phyloP scores from a whole-genome alignment of 2,329 filamentous ascomycete species.

The Fusarium sp. region DNA sequence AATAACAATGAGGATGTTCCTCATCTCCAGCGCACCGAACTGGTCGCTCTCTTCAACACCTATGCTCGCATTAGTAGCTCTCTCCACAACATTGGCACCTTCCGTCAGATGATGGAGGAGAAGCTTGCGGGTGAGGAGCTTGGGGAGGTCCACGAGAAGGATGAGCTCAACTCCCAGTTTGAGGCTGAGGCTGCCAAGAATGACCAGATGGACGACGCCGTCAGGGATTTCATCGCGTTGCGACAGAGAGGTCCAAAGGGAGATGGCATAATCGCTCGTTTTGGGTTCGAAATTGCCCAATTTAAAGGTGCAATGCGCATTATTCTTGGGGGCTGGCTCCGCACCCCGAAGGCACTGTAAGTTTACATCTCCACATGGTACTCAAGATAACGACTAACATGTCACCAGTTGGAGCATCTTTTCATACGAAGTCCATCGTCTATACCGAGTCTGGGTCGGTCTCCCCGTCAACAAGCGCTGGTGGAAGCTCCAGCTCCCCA shows the following conservation, averaged over 20 bases:
- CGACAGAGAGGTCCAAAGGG: slow-evolving; percentile 51
- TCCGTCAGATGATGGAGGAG: slow-evolving; percentile 68
- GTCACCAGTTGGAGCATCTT: slow-evolving; percentile 58
- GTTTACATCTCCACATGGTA: slow-evolving; percentile 53
- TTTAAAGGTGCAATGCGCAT: slow-evolving; percentile 74
- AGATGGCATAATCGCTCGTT: slow-evolving; percentile 64
- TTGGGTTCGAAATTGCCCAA: slow-evolving; percentile 73
- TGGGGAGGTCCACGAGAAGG: slow-evolving; percentile 55
- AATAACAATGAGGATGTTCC: slow-evolving; percentile 74
- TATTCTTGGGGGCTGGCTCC: slow-evolving; percentile 78
- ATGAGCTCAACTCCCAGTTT: slow-evolving; percentile 27
- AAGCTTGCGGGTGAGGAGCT: slow-evolving; percentile 47
- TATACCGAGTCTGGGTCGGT: slow-evolving; percentile 66
- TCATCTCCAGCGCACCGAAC: slow-evolving; percentile 85
- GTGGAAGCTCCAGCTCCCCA: slow-evolving; percentile 62
- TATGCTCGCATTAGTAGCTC: slow-evolving; percentile 88
- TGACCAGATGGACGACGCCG: slow-evolving; percentile 56
- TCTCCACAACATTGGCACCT: slow-evolving; percentile 79
- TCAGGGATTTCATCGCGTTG: slow-evolving; percentile 51
- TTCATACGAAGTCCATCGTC: slow-evolving; percentile 59
- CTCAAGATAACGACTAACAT: slow-evolving; percentile 6
- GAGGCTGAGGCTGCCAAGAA: slow-evolving; percentile 53
- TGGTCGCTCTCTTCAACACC: slow-evolving; percentile 95
- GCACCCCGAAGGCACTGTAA: slow-evolving; percentile 77
- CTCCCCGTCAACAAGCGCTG: slow-evolving; percentile 63